Conservation (phyloP, 768 basidiomycete species). For the Kockovaella imperatae region DNA sequence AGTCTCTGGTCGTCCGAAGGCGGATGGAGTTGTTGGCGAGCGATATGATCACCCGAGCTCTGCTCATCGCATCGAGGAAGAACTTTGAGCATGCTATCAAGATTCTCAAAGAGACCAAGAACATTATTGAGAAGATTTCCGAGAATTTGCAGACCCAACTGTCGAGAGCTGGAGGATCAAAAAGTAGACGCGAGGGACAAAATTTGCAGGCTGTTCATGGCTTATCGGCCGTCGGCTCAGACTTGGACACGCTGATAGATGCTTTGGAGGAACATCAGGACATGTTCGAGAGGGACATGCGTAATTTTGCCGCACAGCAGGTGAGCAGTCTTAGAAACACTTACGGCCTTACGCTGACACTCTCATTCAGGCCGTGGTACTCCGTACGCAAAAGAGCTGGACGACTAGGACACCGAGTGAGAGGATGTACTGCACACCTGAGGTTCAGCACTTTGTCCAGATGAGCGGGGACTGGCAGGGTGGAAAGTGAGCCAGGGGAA, state of each 20-base stretch:
- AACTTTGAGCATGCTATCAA: constrained; percentile 86
- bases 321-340: constrained; percentile 47
- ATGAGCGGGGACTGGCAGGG: constrained; percentile 25
- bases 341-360: neutral
- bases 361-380: constrained; percentile 71
- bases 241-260: constrained; percentile 76
- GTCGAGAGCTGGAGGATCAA: constrained; percentile 5
- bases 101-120: constrained; percentile 66
- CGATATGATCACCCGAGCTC: constrained; percentile 92
- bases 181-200: constrained; percentile 45
- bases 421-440: constrained; percentile 83
- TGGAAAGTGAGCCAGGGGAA: neutral
- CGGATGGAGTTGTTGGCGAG: constrained; percentile 93
- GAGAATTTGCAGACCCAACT: constrained; percentile 53
- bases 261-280: constrained; percentile 86
- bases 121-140: constrained; percentile 83
- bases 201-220: constrained; percentile 37
- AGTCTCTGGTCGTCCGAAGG: constrained; percentile 76
- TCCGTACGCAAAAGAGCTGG: constrained; percentile 94
- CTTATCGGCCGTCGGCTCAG: constrained; percentile 49
- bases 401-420: constrained; percentile 84
- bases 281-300: constrained; percentile 82
- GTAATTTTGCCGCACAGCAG: constrained; percentile 97
- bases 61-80: constrained; percentile 83
- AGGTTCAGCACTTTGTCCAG: constrained; percentile 43